Conservation (phyloP, 805 yeast species). For the Isabelozyma gotoi region DNA sequence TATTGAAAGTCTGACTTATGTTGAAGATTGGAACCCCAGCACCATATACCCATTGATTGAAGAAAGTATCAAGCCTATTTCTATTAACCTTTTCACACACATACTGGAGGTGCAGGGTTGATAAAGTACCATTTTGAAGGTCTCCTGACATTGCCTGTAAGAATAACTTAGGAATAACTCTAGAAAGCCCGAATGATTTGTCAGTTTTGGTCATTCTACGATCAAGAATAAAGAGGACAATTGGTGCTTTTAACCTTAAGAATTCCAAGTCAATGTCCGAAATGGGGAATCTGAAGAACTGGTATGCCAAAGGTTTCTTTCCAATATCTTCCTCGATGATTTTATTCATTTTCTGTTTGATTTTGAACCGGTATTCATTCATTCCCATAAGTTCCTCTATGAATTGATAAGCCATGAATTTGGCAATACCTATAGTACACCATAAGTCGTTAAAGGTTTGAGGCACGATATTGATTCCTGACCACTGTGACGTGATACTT, state of each 20-base stretch:
- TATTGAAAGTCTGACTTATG: conserved; percentile 89
- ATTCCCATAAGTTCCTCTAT: conserved; percentile 71
- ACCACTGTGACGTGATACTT: conserved; percentile 85
- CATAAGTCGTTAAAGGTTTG: conserved; percentile 76
- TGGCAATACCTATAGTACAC: conserved; percentile 84
- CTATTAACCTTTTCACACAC: conserved; percentile 95
- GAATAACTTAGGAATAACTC: conserved; percentile 89
- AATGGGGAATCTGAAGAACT: conserved; percentile 65
- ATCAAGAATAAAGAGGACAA: conserved; percentile 81
- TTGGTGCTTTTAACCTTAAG: conserved; percentile 76
- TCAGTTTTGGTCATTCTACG: conserved; percentile 95
- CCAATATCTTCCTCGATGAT: conserved; percentile 76
- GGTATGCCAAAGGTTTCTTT: conserved; percentile 77
- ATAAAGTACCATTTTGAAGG: conserved; percentile 68
- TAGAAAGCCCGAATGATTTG: conserved; percentile 84
- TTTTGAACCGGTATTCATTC: conserved; percentile 74
- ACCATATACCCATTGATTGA: conserved; percentile 91
- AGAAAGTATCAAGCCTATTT: conserved; percentile 75
- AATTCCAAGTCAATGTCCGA: conserved; percentile 62
- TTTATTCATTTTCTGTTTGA: conserved; percentile 62
- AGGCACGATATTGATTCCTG: conserved; percentile 89
- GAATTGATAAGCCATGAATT: conserved; percentile 78
- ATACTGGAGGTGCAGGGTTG: conserved; percentile 83
- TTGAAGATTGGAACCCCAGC: conserved; percentile 87
- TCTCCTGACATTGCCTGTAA: conserved; percentile 96